Evolutionary conservation across 176 grass and related monocot genomes (phyloP).

Genomic region (Zea luxurians): DNA sequence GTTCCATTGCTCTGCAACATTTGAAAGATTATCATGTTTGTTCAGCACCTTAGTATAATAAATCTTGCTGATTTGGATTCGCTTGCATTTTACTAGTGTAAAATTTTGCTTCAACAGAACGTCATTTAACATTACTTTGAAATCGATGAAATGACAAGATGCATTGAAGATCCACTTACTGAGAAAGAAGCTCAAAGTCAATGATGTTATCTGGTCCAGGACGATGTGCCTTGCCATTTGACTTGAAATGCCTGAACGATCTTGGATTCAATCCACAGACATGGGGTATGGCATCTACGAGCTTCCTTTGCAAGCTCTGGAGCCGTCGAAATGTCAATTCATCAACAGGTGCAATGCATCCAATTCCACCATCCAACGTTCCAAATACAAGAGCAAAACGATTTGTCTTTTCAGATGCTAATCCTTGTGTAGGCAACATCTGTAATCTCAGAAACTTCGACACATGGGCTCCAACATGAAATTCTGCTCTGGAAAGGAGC

Average conservation of each 20-base stretch:
- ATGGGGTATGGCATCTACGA: constrained; percentile 76
- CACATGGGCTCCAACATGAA: constrained; percentile 80
- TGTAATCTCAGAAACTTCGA: constrained; percentile 87
- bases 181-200: constrained; percentile 80
- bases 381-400: constrained; percentile 84
- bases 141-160: neutral
- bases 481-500: constrained; percentile 74
- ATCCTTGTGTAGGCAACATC: constrained; percentile 64
- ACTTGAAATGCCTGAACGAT: constrained; percentile 76
- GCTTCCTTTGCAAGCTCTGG: constrained; percentile 73
- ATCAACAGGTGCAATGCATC: constrained; percentile 92
- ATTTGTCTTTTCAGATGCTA: constrained; percentile 78
- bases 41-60: neutral
- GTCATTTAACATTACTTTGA: neutral
- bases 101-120: neutral
- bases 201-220: constrained; percentile 92
- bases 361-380: constrained; percentile 86
- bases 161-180: constrained; percentile 59
- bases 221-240: constrained; percentile 75
- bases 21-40: neutral
- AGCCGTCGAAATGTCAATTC: constrained; percentile 81
- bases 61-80: neutral
- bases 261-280: constrained; percentile 79
- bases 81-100: neutral
- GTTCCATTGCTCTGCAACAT: too few relatives aligned